A percentile compares a stretch with the other conserved stretches of the same genome.
These are phyloP conservation scores for Tulasnella sp. DNA, from an alignment of 768 basidiomycete genomes.

Conservation along the genomic window DNA sequence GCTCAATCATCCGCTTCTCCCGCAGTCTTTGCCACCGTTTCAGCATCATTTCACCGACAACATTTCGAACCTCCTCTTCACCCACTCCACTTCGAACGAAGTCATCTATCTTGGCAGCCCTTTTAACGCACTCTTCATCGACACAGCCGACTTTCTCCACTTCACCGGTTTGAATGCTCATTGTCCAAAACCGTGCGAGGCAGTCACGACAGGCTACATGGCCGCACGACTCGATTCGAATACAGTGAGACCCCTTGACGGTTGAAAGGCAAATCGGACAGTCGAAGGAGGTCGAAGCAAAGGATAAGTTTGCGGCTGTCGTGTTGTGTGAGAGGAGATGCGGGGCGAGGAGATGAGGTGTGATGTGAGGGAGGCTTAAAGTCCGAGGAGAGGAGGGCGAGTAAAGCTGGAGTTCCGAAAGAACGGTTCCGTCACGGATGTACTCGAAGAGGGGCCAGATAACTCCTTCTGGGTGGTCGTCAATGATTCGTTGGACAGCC, in stretches of 20 bases:
- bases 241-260: slow-evolving; percentile 70
- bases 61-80: slow-evolving; percentile 68
- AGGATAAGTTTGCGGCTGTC: slow-evolving; percentile 36
- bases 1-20: slow-evolving; percentile 67
- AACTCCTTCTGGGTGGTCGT: slow-evolving; percentile 7
- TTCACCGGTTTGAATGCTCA: slow-evolving; percentile 78
- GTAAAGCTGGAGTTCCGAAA: neutral
- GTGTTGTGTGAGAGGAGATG: slow-evolving; percentile 22
- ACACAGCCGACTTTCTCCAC: slow-evolving; percentile 75
- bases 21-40: slow-evolving; percentile 74
- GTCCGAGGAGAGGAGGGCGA: neutral
- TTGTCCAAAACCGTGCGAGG: slow-evolving; percentile 73
- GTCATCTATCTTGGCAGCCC: neutral
- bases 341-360: slow-evolving; percentile 4
- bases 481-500: neutral
- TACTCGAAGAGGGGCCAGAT: slow-evolving; percentile 17
- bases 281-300: slow-evolving; percentile 60
- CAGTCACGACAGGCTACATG: slow-evolving; percentile 86
- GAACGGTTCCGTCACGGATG: slow-evolving; percentile 4
- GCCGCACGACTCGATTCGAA: slow-evolving; percentile 57
- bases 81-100: slow-evolving; percentile 40
- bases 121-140: slow-evolving; percentile 72
- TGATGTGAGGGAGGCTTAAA: slow-evolving; percentile 5
- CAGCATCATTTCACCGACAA: slow-evolving; percentile 62
- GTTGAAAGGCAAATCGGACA: slow-evolving; percentile 75